phyloP scores from a whole-genome alignment of 2,329 filamentous ascomycete genomes.

The Diaporthe amygdali region DNA sequence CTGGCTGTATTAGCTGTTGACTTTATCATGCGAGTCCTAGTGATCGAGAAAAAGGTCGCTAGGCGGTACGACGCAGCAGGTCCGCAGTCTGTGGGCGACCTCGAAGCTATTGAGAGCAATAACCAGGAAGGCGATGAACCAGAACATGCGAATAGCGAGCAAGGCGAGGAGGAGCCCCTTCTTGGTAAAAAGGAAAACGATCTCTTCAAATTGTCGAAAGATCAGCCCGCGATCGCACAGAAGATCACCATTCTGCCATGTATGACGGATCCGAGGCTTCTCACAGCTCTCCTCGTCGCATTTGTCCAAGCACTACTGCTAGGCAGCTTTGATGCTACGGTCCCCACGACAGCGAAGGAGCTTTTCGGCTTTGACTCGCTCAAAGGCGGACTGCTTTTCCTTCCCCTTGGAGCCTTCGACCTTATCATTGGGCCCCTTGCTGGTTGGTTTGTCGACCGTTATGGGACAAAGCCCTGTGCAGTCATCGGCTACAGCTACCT shows the following conservation, averaged over 20 bases:
- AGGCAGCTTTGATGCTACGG: slow-evolving; percentile 43
- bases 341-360: slow-evolving; percentile 41
- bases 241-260: slow-evolving; percentile 53
- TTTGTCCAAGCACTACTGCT: slow-evolving; percentile 49
- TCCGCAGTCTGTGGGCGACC: neutral
- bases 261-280: slow-evolving; percentile 44
- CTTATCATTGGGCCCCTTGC: slow-evolving; percentile 39
- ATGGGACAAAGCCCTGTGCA: slow-evolving; percentile 39
- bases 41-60: slow-evolving; percentile 68
- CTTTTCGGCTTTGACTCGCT: slow-evolving; percentile 43
- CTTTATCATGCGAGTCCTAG: slow-evolving; percentile 61
- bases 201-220: slow-evolving; percentile 47
- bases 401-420: slow-evolving; percentile 41
- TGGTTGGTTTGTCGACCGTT: slow-evolving; percentile 42
- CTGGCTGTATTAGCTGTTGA: slow-evolving; percentile 61
- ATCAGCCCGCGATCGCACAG: slow-evolving; percentile 44
- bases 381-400: slow-evolving; percentile 42
- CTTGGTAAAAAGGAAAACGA: slow-evolving; percentile 41
- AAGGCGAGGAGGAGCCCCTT: slow-evolving; percentile 43
- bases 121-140: neutral
- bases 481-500: slow-evolving; percentile 34
- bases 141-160: slow-evolving; percentile 23
- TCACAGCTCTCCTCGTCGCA: slow-evolving; percentile 43
- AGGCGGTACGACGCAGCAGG: slow-evolving; percentile 42
- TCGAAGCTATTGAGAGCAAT: slow-evolving; percentile 23